phyloP scores from a whole-genome alignment of 139 green algal genomes.

The Chlorella sp. region DNA sequence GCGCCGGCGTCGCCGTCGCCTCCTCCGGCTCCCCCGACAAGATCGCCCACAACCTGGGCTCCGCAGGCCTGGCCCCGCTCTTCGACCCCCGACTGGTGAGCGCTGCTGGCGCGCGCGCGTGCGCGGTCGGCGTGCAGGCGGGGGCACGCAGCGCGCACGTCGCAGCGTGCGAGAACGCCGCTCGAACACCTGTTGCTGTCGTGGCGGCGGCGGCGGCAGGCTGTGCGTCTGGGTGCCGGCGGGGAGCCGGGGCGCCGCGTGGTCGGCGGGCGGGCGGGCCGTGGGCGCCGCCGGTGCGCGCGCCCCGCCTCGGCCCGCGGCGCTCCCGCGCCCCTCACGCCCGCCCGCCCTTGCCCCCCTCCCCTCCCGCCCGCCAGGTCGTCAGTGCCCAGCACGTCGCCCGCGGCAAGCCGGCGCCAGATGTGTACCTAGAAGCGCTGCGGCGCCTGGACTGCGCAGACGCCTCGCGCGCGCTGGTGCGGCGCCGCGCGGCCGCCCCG shows the following conservation, averaged over 20 bases:
- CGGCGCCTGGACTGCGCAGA: conserved; percentile 55
- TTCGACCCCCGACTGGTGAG: conserved; percentile 41
- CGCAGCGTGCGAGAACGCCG: too few species aligned
- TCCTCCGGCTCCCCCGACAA: conserved; percentile 66
- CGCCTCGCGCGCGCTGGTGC: conserved; percentile 4
- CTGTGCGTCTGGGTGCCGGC: too few species aligned
- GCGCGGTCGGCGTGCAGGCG: neutral
- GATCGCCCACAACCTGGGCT: conserved; percentile 67
- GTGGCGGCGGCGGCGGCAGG: too few species aligned
- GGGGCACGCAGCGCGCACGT: too few species aligned
- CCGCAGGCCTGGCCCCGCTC: conserved; percentile 47
- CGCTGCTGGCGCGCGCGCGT: neutral
- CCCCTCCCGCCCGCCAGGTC: conserved; percentile 4
- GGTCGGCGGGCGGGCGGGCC: too few species aligned
- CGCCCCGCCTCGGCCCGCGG: too few species aligned
- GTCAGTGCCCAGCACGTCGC: conserved; percentile 50
- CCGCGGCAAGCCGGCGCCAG: conserved; percentile 73
- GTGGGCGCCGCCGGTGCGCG: too few species aligned
- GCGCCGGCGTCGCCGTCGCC: conserved; percentile 49
- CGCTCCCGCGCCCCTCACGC: neutral
- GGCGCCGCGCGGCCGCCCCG: too few species aligned
- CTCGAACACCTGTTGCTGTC: too few species aligned
- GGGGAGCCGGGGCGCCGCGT: too few species aligned
- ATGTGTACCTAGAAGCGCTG: conserved; percentile 79
- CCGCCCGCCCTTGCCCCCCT: neutral